Conservation (phyloP, 2,329 filamentous ascomycete species). For the Graphilbum ipis-grandicollis region DNA sequence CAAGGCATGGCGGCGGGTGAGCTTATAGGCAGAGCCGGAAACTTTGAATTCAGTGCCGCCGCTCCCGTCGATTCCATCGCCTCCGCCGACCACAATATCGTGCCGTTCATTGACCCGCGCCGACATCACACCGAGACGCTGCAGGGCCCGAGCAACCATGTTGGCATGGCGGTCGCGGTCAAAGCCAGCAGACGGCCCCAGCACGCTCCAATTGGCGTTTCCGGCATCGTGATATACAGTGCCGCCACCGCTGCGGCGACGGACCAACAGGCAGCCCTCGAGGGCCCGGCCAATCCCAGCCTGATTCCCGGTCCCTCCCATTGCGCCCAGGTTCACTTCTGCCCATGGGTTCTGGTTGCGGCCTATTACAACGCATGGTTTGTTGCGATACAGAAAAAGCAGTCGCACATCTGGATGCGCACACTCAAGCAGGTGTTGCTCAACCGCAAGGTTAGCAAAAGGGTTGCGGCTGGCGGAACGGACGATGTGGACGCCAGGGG, state of each 20-base stretch:
- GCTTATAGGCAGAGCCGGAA: conserved; percentile 87
- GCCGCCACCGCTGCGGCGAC: conserved; percentile 75
- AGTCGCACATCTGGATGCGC: conserved; percentile 56
- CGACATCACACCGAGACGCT: conserved; percentile 42
- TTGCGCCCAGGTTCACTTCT: conserved; percentile 63
- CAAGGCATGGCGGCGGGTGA: conserved; percentile 59
- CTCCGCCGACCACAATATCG: conserved; percentile 57
- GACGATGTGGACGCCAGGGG: conserved; percentile 42
- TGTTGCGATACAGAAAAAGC: conserved; percentile 77
- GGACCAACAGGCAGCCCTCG: conserved; percentile 38
- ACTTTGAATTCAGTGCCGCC: too few species aligned
- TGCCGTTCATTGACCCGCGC: conserved; percentile 76
- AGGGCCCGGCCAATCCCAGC: conserved; percentile 34
- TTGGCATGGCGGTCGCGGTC: conserved; percentile 75
- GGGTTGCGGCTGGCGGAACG: conserved; percentile 54
- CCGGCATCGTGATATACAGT: conserved; percentile 87
- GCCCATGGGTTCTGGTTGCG: conserved; percentile 97
- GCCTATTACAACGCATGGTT: conserved; percentile 76
- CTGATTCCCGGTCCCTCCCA: too few species aligned
- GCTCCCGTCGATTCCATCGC: too few species aligned
- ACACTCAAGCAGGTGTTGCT: conserved; percentile 72
- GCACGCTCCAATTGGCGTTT: conserved; percentile 91
- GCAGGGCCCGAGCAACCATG: conserved; percentile 80
- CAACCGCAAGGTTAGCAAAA: conserved; percentile 81
- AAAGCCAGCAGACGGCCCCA: conserved; percentile 60